Conservation (phyloP, 2,329 filamentous ascomycete species). For the Mycosphaerelloides madeirae region DNA sequence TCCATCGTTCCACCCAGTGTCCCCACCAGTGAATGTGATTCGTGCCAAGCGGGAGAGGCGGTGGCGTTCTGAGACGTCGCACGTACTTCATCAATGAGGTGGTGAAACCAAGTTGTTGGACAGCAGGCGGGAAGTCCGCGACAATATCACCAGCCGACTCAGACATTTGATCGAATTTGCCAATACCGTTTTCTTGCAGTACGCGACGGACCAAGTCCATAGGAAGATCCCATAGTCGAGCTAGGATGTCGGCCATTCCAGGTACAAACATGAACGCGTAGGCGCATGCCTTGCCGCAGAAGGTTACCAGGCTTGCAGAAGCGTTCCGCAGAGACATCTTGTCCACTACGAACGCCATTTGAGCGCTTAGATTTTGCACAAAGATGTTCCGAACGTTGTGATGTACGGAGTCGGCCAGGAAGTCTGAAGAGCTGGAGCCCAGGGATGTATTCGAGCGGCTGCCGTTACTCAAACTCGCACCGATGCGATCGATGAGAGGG, state of each 20-base stretch:
- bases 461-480: slow-evolving; percentile 41
- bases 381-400: slow-evolving; percentile 89
- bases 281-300: slow-evolving; percentile 84
- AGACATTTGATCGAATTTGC: slow-evolving; percentile 47
- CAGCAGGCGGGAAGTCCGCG: slow-evolving; percentile 63
- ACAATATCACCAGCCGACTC: slow-evolving; percentile 58
- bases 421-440: slow-evolving; percentile 53
- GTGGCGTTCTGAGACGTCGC: slow-evolving; percentile 58
- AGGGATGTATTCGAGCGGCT: slow-evolving; percentile 56
- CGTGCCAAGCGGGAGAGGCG: slow-evolving; percentile 62
- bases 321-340: slow-evolving; percentile 78
- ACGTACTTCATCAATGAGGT: slow-evolving; percentile 57
- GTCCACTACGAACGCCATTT: slow-evolving; percentile 82
- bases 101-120: slow-evolving; percentile 57
- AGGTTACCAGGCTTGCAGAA: slow-evolving; percentile 63
- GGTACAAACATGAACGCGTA: slow-evolving; percentile 93
- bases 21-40: slow-evolving; percentile 78
- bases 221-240: slow-evolving; percentile 73
- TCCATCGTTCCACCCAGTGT: slow-evolving; percentile 80
- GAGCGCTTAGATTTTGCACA: slow-evolving; percentile 71
- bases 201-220: slow-evolving; percentile 66
- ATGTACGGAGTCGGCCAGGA: slow-evolving; percentile 69
- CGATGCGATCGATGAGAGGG: slow-evolving; percentile 54
- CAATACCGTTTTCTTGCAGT: slow-evolving; percentile 62
- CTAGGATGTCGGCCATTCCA: slow-evolving; percentile 75